A percentile compares a stretch with the other conserved stretches of the same genome.
These are phyloP conservation scores for Cutaneotrichosporon cutaneum DNA, from an alignment of 1,284 basidiomycete species.

Conservation along the genomic window DNA sequence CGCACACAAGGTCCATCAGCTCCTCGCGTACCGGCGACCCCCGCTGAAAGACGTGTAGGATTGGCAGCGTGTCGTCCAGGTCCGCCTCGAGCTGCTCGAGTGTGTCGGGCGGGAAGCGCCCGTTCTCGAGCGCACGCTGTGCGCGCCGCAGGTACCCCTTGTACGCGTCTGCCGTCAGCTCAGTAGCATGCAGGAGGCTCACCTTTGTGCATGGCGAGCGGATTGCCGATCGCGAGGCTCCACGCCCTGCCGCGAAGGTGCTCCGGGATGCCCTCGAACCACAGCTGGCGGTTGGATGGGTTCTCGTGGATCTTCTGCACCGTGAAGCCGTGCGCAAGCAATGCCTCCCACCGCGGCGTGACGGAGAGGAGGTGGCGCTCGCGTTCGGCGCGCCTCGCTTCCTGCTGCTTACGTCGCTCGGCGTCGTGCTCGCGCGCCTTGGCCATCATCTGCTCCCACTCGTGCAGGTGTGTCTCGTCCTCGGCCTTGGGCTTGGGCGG, in stretches of 20 bases:
- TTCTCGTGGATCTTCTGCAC: conserved; percentile 32
- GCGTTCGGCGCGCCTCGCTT: conserved; percentile 34
- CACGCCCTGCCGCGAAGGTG: conserved; percentile 82
- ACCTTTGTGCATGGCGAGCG: conserved; percentile 83
- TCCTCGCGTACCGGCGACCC: conserved; percentile 82
- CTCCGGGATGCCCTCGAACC: conserved; percentile 90
- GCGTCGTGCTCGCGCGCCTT: conserved; percentile 42
- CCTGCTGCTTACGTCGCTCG: conserved; percentile 30
- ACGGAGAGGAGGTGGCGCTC: conserved; percentile 38
- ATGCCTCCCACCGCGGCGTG: conserved; percentile 46
- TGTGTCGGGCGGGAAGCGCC: conserved; percentile 70
- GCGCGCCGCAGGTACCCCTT: conserved; percentile 70
- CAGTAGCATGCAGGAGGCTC: conserved; percentile 27
- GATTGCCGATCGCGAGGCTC: conserved; percentile 84
- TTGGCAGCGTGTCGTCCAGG: conserved; percentile 74
- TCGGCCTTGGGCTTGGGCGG: conserved; percentile 80
- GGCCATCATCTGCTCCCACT: conserved; percentile 89
- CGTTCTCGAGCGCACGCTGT: conserved; percentile 66
- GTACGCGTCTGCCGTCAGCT: conserved; percentile 64
- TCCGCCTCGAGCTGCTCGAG: conserved; percentile 76
- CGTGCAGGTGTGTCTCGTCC: conserved; percentile 78
- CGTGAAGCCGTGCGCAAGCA: conserved; percentile 36
- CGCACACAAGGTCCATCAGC: conserved; percentile 79
- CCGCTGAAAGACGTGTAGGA: conserved; percentile 80
- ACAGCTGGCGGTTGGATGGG: conserved; percentile 66